Base-by-base conservation (phyloP, 495 filamentous ascomycete species). In the Aspergillus affinis region DNA sequence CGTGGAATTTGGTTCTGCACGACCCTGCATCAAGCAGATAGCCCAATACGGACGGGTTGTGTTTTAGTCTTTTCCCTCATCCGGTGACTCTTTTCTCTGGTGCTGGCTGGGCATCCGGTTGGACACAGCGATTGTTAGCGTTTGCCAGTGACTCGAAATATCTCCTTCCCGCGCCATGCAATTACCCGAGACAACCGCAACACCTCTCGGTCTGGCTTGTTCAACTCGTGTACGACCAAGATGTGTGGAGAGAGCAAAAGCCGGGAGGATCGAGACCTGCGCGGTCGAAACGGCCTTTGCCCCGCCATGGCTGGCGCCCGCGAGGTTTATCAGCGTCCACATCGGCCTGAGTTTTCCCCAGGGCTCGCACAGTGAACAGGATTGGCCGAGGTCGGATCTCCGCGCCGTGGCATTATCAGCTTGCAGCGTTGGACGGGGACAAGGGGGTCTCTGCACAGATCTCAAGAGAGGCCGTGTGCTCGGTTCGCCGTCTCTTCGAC, bases 151-250 rank as follows among this genome's bases (percentile, higher is more conserved):
- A 51, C 47, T 58, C 47, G 55, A 58, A 18, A 20, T 27, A 29
- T 50, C 46, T 27, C 27, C 32, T 54, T 50, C 48, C 26, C 10
- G 36, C 44, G 47, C 26, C 51, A 54, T 65, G 62, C 62, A 61
- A 46, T 47, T 65, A 61, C 59, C 62, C 62, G 62, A 59, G 58
- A 61, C 51, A 63, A 47, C 36, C 47, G 52, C 52, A 36, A 30
- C 27, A 58, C 19, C 45, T 12, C n/a, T 41, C 27, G 12, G 50
- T 6, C 27, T 48, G 5, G 26, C 3, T n/a, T 27, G 6, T 20
- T 59, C 48, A 36, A 46, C 32, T 49, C 55, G 47, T 41, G 47
- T 48, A 32, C 27, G 41, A 51, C 55, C 19, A 2, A 7, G 10
- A 41, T 13, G 36, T 17, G 13, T 41, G 36, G 36, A 41, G 36